Percentiles rank a stretch among this genome's conserved stretches.
Evolutionary conservation across 2,329 filamentous ascomycete species (phyloP).

Genomic region (Talaromyces sp.): DNA sequence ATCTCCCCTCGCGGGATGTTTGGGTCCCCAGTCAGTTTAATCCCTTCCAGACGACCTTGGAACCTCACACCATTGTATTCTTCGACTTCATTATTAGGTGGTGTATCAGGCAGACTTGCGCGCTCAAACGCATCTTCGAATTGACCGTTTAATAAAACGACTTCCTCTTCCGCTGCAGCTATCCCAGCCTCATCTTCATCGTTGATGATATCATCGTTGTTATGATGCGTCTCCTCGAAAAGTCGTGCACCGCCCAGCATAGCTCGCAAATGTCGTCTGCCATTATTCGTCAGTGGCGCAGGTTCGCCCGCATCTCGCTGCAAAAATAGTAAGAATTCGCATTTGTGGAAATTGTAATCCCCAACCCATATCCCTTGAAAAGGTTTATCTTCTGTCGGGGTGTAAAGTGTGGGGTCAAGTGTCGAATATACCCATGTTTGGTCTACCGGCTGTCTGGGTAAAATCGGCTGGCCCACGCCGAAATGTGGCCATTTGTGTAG

Average conservation of each 20-base stretch:
- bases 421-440: slow-evolving; percentile 65
- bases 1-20: slow-evolving; percentile 85
- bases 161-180: slow-evolving; percentile 18
- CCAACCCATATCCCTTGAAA: slow-evolving; percentile 91
- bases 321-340: slow-evolving; percentile 78
- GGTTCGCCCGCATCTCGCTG: slow-evolving; percentile 57
- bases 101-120: not conserved
- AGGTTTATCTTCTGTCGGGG: slow-evolving; percentile 72
- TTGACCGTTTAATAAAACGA: not conserved
- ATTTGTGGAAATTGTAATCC: slow-evolving; percentile 83
- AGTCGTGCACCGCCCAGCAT: not conserved
- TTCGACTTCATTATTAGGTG: slow-evolving; percentile 4
- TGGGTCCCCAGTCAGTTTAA: slow-evolving; percentile 88
- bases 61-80: slow-evolving; percentile 50
- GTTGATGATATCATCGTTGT: not conserved
- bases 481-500: slow-evolving; percentile 75
- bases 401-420: slow-evolving; percentile 71
- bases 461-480: slow-evolving; percentile 42
- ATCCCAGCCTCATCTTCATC: slow-evolving; percentile 35
- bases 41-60: slow-evolving; percentile 68
- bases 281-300: slow-evolving; percentile 10
- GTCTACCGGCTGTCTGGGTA: slow-evolving; percentile 38
- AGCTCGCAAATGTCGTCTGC: slow-evolving; percentile 1
- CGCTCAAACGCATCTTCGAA: slow-evolving; percentile 16
- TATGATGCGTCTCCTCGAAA: not conserved